These are phyloP conservation scores for Talaromyces piceae DNA, from an alignment of 2,329 filamentous ascomycete genomes.

Conservation along the genomic window DNA sequence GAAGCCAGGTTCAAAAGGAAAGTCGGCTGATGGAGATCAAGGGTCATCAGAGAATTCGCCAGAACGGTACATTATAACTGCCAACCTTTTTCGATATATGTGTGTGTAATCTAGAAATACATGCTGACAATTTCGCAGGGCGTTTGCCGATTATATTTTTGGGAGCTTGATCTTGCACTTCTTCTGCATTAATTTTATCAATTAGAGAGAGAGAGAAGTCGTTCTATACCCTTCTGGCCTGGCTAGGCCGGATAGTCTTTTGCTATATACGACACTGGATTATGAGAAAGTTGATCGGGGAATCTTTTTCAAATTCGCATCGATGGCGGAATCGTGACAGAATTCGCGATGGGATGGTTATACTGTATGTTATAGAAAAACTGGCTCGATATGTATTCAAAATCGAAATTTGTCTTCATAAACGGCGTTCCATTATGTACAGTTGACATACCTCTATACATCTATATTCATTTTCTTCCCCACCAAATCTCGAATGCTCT, in stretches of 20 bases:
- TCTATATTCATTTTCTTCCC: too few species aligned
- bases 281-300: too few species aligned
- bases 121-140: conserved; percentile 45
- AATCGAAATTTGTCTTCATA: too few species aligned
- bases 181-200: conserved; percentile 99
- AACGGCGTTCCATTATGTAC: too few species aligned
- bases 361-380: too few species aligned
- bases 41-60: conserved; percentile 24
- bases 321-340: too few species aligned
- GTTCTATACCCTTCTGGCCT: background rate
- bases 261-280: background rate
- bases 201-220: conserved; percentile 47
- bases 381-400: too few species aligned
- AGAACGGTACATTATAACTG: conserved; percentile 29
- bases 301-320: too few species aligned
- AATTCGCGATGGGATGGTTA: too few species aligned
- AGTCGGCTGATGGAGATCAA: conserved; percentile 8
- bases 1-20: conserved; percentile 18
- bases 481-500: too few species aligned
- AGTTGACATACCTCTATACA: background rate
- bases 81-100: background rate
- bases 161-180: conserved; percentile 95
- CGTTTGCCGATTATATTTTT: conserved; percentile 93
- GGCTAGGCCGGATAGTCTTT: background rate
- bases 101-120: too few species aligned